phyloP scores from a whole-genome alignment of 2,329 filamentous ascomycete species.

The Leptographium wingfieldii region DNA sequence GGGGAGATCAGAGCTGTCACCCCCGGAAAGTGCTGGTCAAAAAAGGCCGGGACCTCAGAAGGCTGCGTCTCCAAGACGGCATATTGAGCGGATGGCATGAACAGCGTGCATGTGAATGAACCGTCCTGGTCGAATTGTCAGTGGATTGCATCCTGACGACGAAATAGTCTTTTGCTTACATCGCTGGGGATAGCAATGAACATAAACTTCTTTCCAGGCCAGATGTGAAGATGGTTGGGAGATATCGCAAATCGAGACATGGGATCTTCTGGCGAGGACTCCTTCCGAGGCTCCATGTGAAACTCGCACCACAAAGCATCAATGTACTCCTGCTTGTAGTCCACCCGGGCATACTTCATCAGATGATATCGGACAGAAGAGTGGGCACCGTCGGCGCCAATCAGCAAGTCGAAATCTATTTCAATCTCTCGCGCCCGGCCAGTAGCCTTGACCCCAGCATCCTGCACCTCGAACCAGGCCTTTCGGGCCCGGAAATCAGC shows the following conservation, averaged over 20 bases:
- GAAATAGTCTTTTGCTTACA: conserved; percentile 23
- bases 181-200: conserved; percentile 87
- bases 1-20: conserved; percentile 61
- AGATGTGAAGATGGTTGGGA: conserved; percentile 91
- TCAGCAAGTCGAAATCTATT: conserved; percentile 79
- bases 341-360: conserved; percentile 88
- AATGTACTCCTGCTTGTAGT: conserved; percentile 90
- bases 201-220: conserved; percentile 91
- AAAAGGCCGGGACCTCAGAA: conserved; percentile 54
- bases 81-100: conserved; percentile 64
- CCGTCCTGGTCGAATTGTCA: conserved; percentile 49
- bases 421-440: conserved; percentile 59
- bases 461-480: conserved; percentile 70
- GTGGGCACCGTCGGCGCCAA: conserved; percentile 91
- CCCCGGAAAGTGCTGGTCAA: conserved; percentile 75
- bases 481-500: conserved; percentile 68
- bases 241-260: conserved; percentile 60
- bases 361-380: conserved; percentile 82
- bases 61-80: conserved; percentile 51
- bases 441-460: conserved; percentile 21
- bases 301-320: conserved; percentile 98
- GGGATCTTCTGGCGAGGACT: conserved; percentile 16
- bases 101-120: conserved; percentile 90
- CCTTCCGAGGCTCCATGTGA: conserved; percentile 48
- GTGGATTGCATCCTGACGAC: neutral